Evolutionary conservation across 179 eudicot genomes (phyloP).

Genomic region (Beta lomatogona): DNA sequence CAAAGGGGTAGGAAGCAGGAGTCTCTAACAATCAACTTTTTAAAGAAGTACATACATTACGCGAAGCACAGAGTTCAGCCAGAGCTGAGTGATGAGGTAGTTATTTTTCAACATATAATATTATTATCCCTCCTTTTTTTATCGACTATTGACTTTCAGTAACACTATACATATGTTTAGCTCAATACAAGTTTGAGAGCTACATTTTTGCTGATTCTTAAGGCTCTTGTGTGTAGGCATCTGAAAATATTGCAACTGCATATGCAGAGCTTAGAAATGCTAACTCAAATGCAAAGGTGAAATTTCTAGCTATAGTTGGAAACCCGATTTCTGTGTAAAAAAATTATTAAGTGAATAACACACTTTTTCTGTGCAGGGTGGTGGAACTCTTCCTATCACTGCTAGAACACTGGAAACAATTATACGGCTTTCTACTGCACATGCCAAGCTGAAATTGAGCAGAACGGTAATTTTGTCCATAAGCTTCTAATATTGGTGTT

Average conservation of each 20-base stretch:
- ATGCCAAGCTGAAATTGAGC: slow-evolving; percentile 91
- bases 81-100: slow-evolving; percentile 96
- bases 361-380: slow-evolving; percentile 45
- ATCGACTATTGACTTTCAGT: slow-evolving; percentile 1
- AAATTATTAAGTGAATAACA: slow-evolving; percentile 3
- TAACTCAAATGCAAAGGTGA: slow-evolving; percentile 82
- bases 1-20: slow-evolving; percentile 67
- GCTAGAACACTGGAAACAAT: slow-evolving; percentile 98
- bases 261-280: slow-evolving; percentile 98
- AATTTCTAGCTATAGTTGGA: not conserved
- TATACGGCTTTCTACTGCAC: slow-evolving; percentile 97
- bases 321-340: not conserved
- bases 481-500: not conserved
- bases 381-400: slow-evolving; percentile 98
- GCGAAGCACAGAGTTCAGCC: slow-evolving; percentile 95
- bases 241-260: slow-evolving; percentile 89
- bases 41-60: slow-evolving; percentile 94
- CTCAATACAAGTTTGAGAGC: not conserved
- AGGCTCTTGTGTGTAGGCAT: slow-evolving; percentile 62
- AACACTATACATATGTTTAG: not conserved
- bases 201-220: slow-evolving; percentile 18
- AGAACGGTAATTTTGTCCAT: slow-evolving; percentile 57
- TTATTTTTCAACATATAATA: slow-evolving; percentile 4
- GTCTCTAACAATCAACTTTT: slow-evolving; percentile 80
- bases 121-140: not conserved